phyloP scores from a whole-genome alignment of 176 grass and related monocot genomes.

The Avena atlantica region DNA sequence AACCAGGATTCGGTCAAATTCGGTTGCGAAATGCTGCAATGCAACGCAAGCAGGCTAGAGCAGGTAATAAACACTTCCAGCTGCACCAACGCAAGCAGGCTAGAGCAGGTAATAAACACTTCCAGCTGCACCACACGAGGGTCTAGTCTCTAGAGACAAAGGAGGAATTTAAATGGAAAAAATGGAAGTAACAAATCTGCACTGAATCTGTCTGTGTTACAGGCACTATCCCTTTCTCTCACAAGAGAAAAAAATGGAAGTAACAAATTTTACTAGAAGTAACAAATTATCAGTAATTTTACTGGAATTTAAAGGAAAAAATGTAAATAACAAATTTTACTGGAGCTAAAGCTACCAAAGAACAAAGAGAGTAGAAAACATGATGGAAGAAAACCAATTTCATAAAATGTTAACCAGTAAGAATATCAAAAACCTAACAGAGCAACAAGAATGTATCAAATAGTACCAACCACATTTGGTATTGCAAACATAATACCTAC shows the following conservation, averaged over 20 bases:
- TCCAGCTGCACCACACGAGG: background rate
- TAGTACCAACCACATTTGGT: constrained; percentile 9
- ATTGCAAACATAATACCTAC: background rate
- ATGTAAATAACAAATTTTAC: background rate
- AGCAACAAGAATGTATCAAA: background rate
- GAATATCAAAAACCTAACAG: background rate
- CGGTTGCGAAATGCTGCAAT: background rate
- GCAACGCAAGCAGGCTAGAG: background rate
- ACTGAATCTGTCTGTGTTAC: background rate
- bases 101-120: background rate
- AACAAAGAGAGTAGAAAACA: background rate
- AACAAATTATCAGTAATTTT: no score
- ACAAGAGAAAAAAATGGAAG: no score
- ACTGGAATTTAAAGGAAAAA: no score
- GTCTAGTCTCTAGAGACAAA: background rate
- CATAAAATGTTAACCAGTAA: background rate
- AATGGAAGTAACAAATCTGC: background rate
- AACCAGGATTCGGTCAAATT: background rate
- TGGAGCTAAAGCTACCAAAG: background rate
- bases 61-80: background rate
- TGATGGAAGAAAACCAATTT: background rate
- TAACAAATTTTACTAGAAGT: no score
- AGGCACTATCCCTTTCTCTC: background rate
- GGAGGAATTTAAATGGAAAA: background rate
- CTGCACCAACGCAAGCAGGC: background rate